These are phyloP conservation scores for Chlamydomonas asymmetrica DNA, from an alignment of 139 green algal genomes.

Conservation along the genomic window DNA sequence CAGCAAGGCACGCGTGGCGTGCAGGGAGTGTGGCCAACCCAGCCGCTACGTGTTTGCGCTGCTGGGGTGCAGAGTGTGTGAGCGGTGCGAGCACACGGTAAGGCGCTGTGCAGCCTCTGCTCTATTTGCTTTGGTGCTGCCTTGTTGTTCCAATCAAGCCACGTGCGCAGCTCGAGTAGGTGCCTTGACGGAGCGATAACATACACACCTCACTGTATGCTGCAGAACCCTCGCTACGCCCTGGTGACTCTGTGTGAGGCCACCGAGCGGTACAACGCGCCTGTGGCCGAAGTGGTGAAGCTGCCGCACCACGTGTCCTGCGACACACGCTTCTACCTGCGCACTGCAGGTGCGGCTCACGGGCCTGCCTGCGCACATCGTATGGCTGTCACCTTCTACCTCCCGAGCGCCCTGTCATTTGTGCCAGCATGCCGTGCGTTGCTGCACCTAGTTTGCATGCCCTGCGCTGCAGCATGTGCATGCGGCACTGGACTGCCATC, in stretches of 20 bases:
- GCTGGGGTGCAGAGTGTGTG: slow-evolving; percentile 19
- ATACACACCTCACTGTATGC: neutral
- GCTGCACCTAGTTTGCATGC: too few relatives aligned
- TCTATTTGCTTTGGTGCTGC: too few relatives aligned
- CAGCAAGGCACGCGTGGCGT: neutral
- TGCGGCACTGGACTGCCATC: too few relatives aligned
- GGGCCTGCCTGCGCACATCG: too few relatives aligned
- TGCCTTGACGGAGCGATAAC: neutral
- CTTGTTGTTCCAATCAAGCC: neutral
- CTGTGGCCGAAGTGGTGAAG: neutral
- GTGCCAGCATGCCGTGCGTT: too few relatives aligned
- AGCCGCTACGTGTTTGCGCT: slow-evolving; percentile 24
- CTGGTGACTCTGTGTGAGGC: slow-evolving; percentile 17
- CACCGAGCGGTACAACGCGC: slow-evolving; percentile 15
- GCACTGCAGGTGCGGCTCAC: too few relatives aligned
- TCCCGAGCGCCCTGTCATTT: too few relatives aligned
- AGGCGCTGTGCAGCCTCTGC: too few relatives aligned
- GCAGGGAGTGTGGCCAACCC: slow-evolving; percentile 7
- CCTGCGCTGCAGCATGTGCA: too few relatives aligned
- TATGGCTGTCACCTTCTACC: too few relatives aligned
- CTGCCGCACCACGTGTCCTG: slow-evolving; percentile 13
- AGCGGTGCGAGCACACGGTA: slow-evolving; percentile 17
- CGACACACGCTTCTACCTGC: slow-evolving; percentile 12
- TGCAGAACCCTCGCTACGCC: slow-evolving; percentile 15
- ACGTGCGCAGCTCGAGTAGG: neutral